Evolutionary conservation across 139 green algal species (phyloP), one percentile per base, ranked within the genome.

Genomic region (Marvania coccoides): DNA sequence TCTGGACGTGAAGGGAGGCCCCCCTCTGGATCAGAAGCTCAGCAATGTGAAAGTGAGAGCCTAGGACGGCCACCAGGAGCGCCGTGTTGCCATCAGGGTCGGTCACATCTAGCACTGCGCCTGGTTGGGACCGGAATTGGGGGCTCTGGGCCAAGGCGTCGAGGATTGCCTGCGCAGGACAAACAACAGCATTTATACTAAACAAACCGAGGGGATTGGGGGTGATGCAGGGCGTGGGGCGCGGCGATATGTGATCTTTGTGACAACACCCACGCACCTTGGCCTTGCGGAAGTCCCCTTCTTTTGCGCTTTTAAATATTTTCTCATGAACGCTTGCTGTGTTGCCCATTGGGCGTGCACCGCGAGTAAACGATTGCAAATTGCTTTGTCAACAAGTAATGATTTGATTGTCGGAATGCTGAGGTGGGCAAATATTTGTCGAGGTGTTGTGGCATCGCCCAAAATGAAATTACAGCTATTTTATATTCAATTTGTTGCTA

Each of bases 31-130:
- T n/a, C 46, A 78, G 46, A 23, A 78, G 19, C 10, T 65, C 24
- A 1, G 64, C 65, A 24, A 46, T 42, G 12, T 37, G 14, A 2
- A 72, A 47, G 13, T 70, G 28, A 6, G 63, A 63, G 1, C 63
- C 58, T 15, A 33, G 53, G 6, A 56, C 35, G 2, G 71, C 71
- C 6, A 47, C 23, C 7, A 66, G 69, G 12, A 78, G 39, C 13
- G 71, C 55, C n/a, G 71, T 78, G 53, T 67, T 68, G 8, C 71
- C 71, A 29, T 58, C 19, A 9, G 59, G 39, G 10, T 77, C 57
- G 6, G 19, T 19, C 1, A 19, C 30, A 29, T 75, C 69, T 14
- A 75, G 36, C 28, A 64, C 68, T 2, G 35, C 37, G n/a, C 15
- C 35, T 6, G 58, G 60, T 70, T 75, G 28, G 39, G 14, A 0